Evolutionary conservation across 2,329 filamentous ascomycete genomes (phyloP), one percentile per base, ranked within the genome.

Genomic region (Lecanicillium sp.): DNA sequence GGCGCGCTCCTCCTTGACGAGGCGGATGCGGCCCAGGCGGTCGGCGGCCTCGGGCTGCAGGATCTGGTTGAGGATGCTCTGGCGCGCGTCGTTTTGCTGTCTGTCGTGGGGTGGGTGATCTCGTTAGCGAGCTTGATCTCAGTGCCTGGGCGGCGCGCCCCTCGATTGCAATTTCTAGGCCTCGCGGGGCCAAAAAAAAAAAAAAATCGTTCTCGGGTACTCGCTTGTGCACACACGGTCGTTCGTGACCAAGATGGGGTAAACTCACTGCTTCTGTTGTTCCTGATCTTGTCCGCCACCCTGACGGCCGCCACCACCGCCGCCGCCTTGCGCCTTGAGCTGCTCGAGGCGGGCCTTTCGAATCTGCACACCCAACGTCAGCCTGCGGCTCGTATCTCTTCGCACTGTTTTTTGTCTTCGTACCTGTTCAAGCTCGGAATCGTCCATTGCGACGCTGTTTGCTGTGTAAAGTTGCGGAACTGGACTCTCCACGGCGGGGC

Each of bases 41-140:
- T 98, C 93, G 52, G 89, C 87, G 15, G 93, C 93, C 62, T 91
- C 89, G 56, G 93, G 93, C 60, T 90, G 84, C 53, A 98, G 87
- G 72, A 98, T 97, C 69, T 97, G 93, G 58, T 79, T 80, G 53
- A 98, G 83, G 58, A 96, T 86, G 51, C 80, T 77, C 59, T 82
- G 73, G 51, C 89, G 86, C 32, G 85, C 84, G 65, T 91, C 87
- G 55, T 79, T 77, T 57, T 79, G 69, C 61, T 71, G 65, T 55
- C 68, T 76, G 56, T 48, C 27, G 19, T 20, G 21, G 39, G 30
- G 41, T n/a, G n/a, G n/a, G n/a, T n/a, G n/a, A n/a, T n/a, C n/a
- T n/a, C n/a, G n/a, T n/a, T 56, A 48, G 58, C 15, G 6, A 41
- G 40, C 55, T 55, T 52, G 52, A 52, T 51, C 15, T 12, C 42